These are phyloP conservation scores for Botrytis fragariae DNA, from an alignment of 2,329 filamentous ascomycete species.

Conservation along the genomic window DNA sequence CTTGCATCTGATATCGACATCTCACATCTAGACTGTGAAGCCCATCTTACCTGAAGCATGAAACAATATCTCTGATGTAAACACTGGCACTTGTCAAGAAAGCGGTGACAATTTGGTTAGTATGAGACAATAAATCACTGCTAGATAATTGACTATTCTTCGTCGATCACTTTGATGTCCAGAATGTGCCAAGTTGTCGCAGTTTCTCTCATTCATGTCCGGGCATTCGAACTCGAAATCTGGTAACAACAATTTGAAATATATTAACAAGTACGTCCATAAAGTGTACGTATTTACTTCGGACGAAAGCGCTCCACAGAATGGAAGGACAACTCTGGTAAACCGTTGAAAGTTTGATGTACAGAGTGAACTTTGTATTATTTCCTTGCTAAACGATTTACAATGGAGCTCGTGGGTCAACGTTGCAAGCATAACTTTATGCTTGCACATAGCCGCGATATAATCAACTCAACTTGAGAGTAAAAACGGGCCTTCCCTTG, in stretches of 20 bases:
- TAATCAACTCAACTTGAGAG: not conserved
- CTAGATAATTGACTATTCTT: not conserved
- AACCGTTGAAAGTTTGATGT: not conserved
- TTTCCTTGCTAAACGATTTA: not conserved
- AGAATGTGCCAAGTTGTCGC: not conserved
- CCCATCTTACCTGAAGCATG: not conserved
- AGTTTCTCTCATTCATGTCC: not conserved
- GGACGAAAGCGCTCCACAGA: not conserved
- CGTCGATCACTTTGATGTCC: not conserved
- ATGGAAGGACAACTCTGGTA: not conserved
- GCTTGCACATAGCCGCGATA: not conserved
- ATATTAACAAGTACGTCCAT: not conserved
- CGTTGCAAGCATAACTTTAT: constrained; percentile 5
- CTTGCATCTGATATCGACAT: not conserved
- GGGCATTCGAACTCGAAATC: not conserved
- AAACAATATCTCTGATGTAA: not conserved
- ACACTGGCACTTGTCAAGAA: not conserved
- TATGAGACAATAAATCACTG: not conserved
- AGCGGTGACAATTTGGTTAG: not conserved
- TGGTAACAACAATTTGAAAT: not conserved
- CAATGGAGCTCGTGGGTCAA: constrained; percentile 2
- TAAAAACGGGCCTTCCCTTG: not conserved
- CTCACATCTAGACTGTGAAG: not conserved
- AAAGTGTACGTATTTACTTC: not conserved
- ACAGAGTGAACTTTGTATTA: not conserved